Conservation (phyloP, 768 basidiomycete species). For the Mycena epipterygia region DNA sequence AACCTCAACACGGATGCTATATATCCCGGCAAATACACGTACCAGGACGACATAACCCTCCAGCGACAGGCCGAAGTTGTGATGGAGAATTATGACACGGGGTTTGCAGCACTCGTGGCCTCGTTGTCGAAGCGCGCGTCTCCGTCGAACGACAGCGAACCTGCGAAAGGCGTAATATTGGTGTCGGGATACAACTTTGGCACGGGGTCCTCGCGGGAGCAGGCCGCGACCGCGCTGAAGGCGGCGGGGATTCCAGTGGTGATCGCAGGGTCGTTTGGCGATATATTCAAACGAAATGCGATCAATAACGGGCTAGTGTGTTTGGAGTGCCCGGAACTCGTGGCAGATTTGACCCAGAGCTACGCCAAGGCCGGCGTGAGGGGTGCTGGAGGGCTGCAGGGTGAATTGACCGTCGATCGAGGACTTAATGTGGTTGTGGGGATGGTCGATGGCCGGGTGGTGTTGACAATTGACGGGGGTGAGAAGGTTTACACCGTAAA, state of each 20-base stretch:
- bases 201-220: conserved; percentile 97
- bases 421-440: conserved; percentile 74
- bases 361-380: conserved; percentile 83
- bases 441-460: conserved; percentile 80
- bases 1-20: conserved; percentile 99
- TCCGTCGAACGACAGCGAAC: conserved; percentile 38
- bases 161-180: conserved; percentile 79
- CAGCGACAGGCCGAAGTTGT: conserved; percentile 95
- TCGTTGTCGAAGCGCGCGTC: conserved; percentile 54
- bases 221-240: conserved; percentile 97
- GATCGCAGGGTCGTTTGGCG: conserved; percentile 97
- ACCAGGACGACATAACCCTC: conserved; percentile 98
- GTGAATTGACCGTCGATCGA: conserved; percentile 87
- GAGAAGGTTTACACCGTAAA: conserved; percentile 74
- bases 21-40: conserved; percentile 99
- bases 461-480: conserved; percentile 55
- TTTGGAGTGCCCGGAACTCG: conserved; percentile 91
- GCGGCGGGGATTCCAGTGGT: conserved; percentile 94
- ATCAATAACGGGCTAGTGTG: conserved; percentile 99
- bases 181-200: conserved; percentile 98
- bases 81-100: conserved; percentile 99
- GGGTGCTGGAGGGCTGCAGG: conserved; percentile 82
- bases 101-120: conserved; percentile 81
- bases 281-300: conserved; percentile 99
- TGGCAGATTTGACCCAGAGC: conserved; percentile 81